phyloP scores from a whole-genome alignment of 495 filamentous ascomycete genomes.

The Aspergillus taichungensis region DNA sequence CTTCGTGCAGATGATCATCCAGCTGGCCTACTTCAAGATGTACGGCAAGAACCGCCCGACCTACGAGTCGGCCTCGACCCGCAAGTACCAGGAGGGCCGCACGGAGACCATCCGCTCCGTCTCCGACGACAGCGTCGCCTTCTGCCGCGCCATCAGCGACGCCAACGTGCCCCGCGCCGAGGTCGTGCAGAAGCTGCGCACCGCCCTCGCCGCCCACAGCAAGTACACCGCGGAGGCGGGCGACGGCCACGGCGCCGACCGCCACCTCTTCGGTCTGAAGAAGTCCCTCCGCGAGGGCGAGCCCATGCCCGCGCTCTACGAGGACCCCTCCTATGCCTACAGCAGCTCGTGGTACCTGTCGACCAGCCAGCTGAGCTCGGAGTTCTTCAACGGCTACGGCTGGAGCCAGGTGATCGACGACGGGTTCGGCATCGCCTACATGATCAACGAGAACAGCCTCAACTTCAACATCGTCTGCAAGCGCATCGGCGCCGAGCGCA shows the following conservation, averaged over 20 bases:
- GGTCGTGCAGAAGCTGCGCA: conserved; percentile 64
- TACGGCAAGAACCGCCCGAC: conserved; percentile 96
- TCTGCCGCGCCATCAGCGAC: conserved; percentile 79
- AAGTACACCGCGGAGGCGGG: conserved; percentile 84
- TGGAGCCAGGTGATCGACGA: conserved; percentile 98
- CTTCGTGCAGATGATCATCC: conserved; percentile 97
- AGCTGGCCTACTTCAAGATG: conserved; percentile 98
- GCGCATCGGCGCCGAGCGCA: conserved; percentile 78
- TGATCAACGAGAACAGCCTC: conserved; percentile 98
- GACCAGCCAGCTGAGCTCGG: conserved; percentile 80
- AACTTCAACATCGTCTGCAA: conserved; percentile 99
- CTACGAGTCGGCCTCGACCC: conserved; percentile 92
- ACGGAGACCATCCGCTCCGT: conserved; percentile 94
- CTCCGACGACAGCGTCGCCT: conserved; percentile 85
- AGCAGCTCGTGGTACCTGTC: conserved; percentile 83
- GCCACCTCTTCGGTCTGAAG: conserved; percentile 95
- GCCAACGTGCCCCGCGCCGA: conserved; percentile 49
- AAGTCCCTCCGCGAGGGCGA: conserved; percentile 77
- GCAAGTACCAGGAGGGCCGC: conserved; percentile 90
- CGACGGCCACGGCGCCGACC: conserved; percentile 89
- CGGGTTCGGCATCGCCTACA: conserved; percentile 96
- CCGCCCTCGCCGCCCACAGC: conserved; percentile 71
- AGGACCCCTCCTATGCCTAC: conserved; percentile 81
- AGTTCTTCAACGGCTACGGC: conserved; percentile 98
- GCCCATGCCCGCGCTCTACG: conserved; percentile 70